Evolutionary conservation across 2,329 filamentous ascomycete species (phyloP), one percentile per base, ranked within the genome.

Genomic region (Botrytis squamosa): DNA sequence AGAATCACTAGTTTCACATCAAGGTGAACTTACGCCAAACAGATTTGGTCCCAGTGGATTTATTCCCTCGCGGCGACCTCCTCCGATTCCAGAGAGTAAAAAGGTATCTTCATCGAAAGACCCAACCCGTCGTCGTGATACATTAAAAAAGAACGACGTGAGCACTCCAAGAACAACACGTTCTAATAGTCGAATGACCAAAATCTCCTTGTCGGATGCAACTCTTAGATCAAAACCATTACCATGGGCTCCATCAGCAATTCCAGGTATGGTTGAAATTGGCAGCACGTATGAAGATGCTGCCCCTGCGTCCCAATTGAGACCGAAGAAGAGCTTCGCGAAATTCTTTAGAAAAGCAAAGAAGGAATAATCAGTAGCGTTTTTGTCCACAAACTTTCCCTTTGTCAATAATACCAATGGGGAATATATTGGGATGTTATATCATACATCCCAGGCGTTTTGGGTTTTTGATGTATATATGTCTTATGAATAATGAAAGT

Each of bases 11-110:
- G 49, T 68, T 36, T 55, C 46, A 8, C 71, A 63, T 38, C 55
- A 49, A 73, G 42, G 29, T 16, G 65, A 73, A 40, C 59, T 46
- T 33, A 60, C 64, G 40, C 52, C 64, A 7, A 73, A 69, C 46
- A 38, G 40, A 40, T 69, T 73, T n/a, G 71, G 71, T 8, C 72
- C 72, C 14, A 70, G 25, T 33, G 72, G 72, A 20, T 73, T 70
- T 40, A 73, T 71, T 22, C 72, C 72, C 10, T 73, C 68, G 20
- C 72, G 72, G 52, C 62, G 57, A 33, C 68, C 72, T 25, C 72
- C 72, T n/a, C 72, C 72, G 44, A 71, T 74, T 36, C 72, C 72
- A 20, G 49, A 49, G 55, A 20, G 20, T 14, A 73, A 33, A 44
- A 68, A 68, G 22, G 16, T 22, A 33, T 22, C 25, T 59, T 29